Evolutionary conservation across 73 alveolate genomes (phyloP).

Genomic region (Paramecium biaurelia): DNA sequence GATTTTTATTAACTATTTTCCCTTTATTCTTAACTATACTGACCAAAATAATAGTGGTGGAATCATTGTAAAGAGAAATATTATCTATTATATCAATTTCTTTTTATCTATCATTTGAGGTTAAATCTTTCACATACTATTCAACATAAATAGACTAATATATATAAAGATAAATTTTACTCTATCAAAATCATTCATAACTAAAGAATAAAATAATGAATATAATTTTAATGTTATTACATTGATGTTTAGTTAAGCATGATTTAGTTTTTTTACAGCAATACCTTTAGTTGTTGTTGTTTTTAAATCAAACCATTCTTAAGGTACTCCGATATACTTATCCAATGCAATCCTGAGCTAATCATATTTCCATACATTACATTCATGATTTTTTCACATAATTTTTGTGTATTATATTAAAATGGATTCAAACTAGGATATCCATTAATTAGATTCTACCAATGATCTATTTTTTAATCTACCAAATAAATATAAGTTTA

Average conservation of each 20-base stretch:
- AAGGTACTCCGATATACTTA: slow-evolving; percentile 26
- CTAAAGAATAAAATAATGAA: background rate
- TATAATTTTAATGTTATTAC: slow-evolving; percentile 19
- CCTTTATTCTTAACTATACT: slow-evolving; percentile 20
- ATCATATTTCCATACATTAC: slow-evolving; percentile 33
- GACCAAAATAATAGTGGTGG: slow-evolving; percentile 19
- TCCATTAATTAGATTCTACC: slow-evolving; percentile 36
- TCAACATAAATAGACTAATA: slow-evolving; percentile 8
- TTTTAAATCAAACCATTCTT: slow-evolving; percentile 50
- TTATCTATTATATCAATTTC: slow-evolving; percentile 39
- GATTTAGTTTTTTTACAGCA: background rate
- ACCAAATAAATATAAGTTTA: background rate
- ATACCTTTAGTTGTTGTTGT: slow-evolving; percentile 37
- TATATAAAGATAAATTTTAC: background rate
- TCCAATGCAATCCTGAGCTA: background rate
- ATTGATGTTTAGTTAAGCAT: slow-evolving; percentile 25
- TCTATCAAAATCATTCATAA: slow-evolving; percentile 48
- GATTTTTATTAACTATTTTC: slow-evolving; percentile 15
- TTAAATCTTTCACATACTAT: slow-evolving; percentile 36
- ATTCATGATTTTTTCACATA: slow-evolving; percentile 15
- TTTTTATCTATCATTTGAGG: slow-evolving; percentile 30
- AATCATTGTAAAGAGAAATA: background rate
- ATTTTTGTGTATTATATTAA: background rate
- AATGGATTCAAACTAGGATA: slow-evolving; percentile 17
- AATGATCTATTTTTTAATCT: slow-evolving; percentile 29